These are phyloP conservation scores for Actinidia arguta DNA, from an alignment of 179 eudicot genomes.

Conservation along the genomic window DNA sequence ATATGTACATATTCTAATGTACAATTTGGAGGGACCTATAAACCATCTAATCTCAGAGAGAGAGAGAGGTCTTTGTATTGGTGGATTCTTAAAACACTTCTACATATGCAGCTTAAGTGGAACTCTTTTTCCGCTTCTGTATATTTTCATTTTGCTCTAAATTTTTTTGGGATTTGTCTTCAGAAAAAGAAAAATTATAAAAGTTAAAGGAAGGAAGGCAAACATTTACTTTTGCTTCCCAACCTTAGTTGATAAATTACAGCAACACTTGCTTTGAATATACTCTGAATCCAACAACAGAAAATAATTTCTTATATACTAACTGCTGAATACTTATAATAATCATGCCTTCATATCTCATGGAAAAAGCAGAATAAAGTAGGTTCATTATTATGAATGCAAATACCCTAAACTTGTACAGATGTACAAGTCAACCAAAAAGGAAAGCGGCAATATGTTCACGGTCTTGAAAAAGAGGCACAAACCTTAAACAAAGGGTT, in stretches of 20 bases:
- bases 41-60: no score
- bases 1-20: background rate
- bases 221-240: background rate
- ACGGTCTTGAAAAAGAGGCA: background rate
- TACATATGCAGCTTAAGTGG: no score
- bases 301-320: background rate
- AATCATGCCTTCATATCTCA: background rate
- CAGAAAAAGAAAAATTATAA: no score
- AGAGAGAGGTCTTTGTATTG: no score
- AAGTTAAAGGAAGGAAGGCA: no score
- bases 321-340: background rate
- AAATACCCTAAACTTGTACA: background rate
- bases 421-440: background rate
- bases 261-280: background rate
- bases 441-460: background rate
- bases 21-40: no score
- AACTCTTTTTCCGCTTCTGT: no score
- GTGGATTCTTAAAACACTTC: no score
- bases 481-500: constrained; percentile 91
- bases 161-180: no score
- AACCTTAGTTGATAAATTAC: background rate
- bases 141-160: no score
- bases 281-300: background rate
- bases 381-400: background rate
- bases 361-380: background rate